Base-by-base conservation (phyloP, 108 stramenopile genomes). In the Pseudonitzschia multistriata region DNA sequence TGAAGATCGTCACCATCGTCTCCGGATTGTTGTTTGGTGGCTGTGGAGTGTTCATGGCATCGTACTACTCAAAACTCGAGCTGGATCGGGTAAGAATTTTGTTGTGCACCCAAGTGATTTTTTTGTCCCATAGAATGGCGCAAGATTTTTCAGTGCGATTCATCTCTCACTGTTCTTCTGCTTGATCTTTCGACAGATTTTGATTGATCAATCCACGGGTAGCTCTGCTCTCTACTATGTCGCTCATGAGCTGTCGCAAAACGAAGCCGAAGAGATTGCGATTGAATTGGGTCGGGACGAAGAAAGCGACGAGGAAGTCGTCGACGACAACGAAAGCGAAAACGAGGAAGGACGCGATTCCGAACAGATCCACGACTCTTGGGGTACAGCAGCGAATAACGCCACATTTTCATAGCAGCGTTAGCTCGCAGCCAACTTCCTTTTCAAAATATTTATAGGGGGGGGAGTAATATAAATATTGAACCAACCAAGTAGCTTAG, bases 1-100 rank as follows among this genome's bases (percentile, higher is more conserved):
- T 77, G 17, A 71, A 77, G 24, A 70, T 81, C 45, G 57, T 70
- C 13, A 54, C 70, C 15, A 76, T 88, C 45, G 78, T 81, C 24
- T 48, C 74, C 3, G 87, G 85, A 34, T 53, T 84, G 3, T 47
- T 84, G 0, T 77, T 86, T 27, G 85, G 79, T 0, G 47, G 83
- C 19, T 54, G 80, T 22, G 87, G 81, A 0, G 74, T 86, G 1
- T 79, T 57, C 47, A 57, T 78, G 24, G 81, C 80, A 22, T 84
- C 83, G 4, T 75, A 74, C 27, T 85, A 85, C 40, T 83, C 87
- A 36, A 84, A 82, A 71, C 72, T 71, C 34, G 87, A 88, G 66
- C 79, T 88, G 53, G 77, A 88, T 33, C 78, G 60, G 75, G 76
- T 88, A 13, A 3, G 42, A n/a, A n/a, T n/a, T n/a, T n/a, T n/a